phyloP scores from a whole-genome alignment of 139 green algal genomes.

The Volvox reticuliferus region DNA sequence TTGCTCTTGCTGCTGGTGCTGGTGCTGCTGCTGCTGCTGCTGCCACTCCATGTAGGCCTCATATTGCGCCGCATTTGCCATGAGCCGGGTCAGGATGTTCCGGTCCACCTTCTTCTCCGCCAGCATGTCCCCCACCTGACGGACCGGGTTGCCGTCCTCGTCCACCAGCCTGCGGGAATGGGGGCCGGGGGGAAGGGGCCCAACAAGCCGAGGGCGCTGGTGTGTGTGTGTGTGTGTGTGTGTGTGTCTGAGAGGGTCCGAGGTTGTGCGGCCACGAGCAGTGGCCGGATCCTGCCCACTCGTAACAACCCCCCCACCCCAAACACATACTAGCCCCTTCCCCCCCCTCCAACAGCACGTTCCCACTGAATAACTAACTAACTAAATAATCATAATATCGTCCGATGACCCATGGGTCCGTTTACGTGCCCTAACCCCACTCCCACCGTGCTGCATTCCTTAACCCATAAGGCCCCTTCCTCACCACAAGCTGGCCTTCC shows the following conservation, averaged over 20 bases:
- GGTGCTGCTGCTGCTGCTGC: neutral
- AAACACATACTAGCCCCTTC: too few species aligned
- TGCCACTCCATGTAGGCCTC: constrained; percentile 54
- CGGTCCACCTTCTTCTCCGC: constrained; percentile 66
- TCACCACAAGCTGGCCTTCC: constrained; percentile 84
- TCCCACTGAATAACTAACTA: too few species aligned
- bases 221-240: too few species aligned
- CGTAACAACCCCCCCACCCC: too few species aligned
- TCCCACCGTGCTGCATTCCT: too few species aligned
- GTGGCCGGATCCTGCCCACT: too few species aligned
- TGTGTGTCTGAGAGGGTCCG: neutral
- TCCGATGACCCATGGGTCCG: too few species aligned
- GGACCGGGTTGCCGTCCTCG: constrained; percentile 10
- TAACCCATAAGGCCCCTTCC: too few species aligned
- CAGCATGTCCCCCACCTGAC: constrained; percentile 82
- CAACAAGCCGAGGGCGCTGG: neutral
- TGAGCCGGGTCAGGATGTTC: constrained; percentile 62
- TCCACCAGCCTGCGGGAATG: constrained; percentile 20
- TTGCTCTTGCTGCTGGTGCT: constrained; percentile 3
- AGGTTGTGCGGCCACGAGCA: too few species aligned
- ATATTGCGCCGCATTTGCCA: constrained; percentile 48
- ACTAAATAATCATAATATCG: too few species aligned
- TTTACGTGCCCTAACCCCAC: too few species aligned
- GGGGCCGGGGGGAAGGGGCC: neutral
- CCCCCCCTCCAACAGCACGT: too few species aligned